Base-by-base conservation (phyloP, 139 green algal genomes). In the Chlorella sp. region DNA sequence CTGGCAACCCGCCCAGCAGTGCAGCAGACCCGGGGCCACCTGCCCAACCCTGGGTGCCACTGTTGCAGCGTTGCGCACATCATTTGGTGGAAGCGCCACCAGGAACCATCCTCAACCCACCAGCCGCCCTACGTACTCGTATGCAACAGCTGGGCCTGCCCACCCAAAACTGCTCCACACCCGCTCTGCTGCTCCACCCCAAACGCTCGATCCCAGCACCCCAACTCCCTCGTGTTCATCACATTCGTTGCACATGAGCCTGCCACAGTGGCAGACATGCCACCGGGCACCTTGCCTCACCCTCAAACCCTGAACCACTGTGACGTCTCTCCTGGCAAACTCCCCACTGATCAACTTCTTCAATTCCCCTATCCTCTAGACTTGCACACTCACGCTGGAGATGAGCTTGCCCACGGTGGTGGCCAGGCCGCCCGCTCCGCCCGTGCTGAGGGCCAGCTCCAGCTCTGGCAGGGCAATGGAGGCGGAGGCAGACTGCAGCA, bases 401-500 rank as follows among this genome's bases (percentile, higher is more conserved):
- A 96, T 48, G 26, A 96, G 91, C 53, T 91, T 91, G 42, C 95
- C 95, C 48, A 97, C 92, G 15, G 94, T 97, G 16, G 95, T 96
- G 30, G 96, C 92, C 42, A 94, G 37, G 48, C 85, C 85, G 32
- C 21, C 42, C 15, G n/a, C 37, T 42, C 42, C 36, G 71, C 71
- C 85, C 21, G 82, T 92, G 66, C 84, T 88, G 16, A 96, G 78
- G 68, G 94, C 92, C 66, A 97, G 88, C 34, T 96, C 95, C 79
- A 96, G 40, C 37, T 96, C 95, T 24, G 95, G 95, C 32, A 97
- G 89, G 26, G 34, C 48, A 15, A 96, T 83, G 42, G 77, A 81
- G 22, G 92, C 94, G 7, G 89, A 93, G 28, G 96, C 92, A 3
- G 95, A 93, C 87, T 97, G 96, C 88, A 97, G 95, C 36, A 97